These are phyloP conservation scores for Ramalina peruviana DNA, from an alignment of 495 filamentous ascomycete genomes.

Conservation along the genomic window DNA sequence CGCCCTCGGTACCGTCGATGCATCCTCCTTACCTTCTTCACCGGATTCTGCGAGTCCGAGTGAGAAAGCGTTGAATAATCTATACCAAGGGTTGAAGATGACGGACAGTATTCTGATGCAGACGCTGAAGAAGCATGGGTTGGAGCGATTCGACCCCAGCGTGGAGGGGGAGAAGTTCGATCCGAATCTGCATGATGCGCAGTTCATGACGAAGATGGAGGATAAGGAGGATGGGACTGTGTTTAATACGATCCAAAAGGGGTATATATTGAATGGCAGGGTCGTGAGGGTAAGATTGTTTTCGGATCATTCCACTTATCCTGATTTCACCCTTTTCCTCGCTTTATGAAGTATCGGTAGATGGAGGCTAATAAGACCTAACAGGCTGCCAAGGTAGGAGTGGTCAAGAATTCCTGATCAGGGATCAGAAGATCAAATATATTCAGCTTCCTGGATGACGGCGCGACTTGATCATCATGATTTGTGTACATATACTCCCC, in stretches of 20 bases:
- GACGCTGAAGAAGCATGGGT: conserved; percentile 83
- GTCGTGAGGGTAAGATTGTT: conserved; percentile 52
- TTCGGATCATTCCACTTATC: not conserved
- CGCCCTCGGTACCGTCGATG: conserved; percentile 64
- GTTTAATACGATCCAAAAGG: conserved; percentile 88
- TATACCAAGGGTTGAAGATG: conserved; percentile 87
- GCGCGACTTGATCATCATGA: not conserved
- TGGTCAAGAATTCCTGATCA: conserved; percentile 48
- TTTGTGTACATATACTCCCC: conserved; percentile 9
- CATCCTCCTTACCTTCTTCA: conserved; percentile 45
- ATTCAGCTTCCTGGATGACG: too few relatives aligned
- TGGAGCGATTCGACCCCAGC: conserved; percentile 73
- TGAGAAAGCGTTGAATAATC: conserved; percentile 48
- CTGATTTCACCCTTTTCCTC: not conserved
- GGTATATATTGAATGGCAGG: conserved; percentile 80
- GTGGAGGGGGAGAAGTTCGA: conserved; percentile 65
- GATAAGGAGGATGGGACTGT: conserved; percentile 82
- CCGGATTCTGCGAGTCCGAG: conserved; percentile 15
- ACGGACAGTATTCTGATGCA: conserved; percentile 77
- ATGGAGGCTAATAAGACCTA: not conserved
- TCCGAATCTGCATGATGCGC: conserved; percentile 91
- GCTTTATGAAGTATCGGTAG: not conserved
- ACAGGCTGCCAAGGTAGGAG: conserved; percentile 79
- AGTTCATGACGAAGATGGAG: conserved; percentile 73
- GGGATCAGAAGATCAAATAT: not conserved